Conservation (phyloP, 2,329 filamentous ascomycete species). For the Curvularia sp. region DNA sequence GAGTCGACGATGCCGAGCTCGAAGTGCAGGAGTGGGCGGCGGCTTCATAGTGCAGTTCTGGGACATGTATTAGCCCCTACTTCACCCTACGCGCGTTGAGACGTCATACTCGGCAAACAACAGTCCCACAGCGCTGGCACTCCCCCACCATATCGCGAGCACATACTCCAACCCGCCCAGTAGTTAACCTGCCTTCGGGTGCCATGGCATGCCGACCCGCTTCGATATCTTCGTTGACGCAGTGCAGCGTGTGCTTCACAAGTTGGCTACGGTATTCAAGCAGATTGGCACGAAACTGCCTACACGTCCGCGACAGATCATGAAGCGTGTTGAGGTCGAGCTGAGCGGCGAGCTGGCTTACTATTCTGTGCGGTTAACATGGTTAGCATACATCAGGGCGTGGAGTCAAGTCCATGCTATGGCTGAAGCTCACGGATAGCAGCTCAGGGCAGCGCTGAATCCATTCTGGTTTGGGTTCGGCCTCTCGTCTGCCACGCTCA, state of each 20-base stretch:
- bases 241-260: constrained; percentile 77
- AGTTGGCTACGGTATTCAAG: constrained; percentile 79
- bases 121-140: constrained; percentile 77
- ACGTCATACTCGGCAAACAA: constrained; percentile 79
- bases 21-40: constrained; percentile 70
- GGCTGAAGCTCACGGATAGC: constrained; percentile 69
- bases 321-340: constrained; percentile 90
- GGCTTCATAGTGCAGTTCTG: constrained; percentile 92
- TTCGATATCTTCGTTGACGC: constrained; percentile 70
- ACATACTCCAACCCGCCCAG: constrained; percentile 77
- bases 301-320: constrained; percentile 81
- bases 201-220: constrained; percentile 28
- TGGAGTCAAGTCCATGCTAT: constrained; percentile 41
- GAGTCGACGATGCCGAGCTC: constrained; percentile 79
- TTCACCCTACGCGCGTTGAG: background rate
- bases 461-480: constrained; percentile 64
- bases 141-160: constrained; percentile 86
- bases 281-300: constrained; percentile 77
- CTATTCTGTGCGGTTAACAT: constrained; percentile 65
- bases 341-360: constrained; percentile 74
- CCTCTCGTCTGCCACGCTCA: constrained; percentile 39
- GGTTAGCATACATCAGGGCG: constrained; percentile 41
- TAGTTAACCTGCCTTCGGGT: constrained; percentile 52
- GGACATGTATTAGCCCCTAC: constrained; percentile 20
- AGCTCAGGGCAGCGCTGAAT: constrained; percentile 69